Conservation (phyloP, 345 rosid species). For the Aquilaria sinensis region DNA sequence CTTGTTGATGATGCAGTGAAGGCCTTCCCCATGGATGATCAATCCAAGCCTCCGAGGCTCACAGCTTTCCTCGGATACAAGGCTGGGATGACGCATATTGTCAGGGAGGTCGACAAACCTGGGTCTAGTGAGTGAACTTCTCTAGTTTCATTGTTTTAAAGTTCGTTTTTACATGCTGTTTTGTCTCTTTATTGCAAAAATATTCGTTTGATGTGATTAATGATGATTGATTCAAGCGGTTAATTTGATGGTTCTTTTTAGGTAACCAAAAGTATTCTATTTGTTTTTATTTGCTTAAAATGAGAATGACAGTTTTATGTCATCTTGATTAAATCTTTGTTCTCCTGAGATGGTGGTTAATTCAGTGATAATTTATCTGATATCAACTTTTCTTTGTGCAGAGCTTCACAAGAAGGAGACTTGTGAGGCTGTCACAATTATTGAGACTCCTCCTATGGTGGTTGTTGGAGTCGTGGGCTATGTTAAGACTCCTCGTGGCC, state of each 20-base stretch:
- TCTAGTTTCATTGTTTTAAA: too few species aligned
- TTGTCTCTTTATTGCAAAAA: too few species aligned
- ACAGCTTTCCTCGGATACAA: constrained; percentile 86
- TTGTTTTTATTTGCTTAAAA: too few species aligned
- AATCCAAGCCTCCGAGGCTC: constrained; percentile 61
- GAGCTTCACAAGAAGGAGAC: constrained; percentile 97
- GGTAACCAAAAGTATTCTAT: too few species aligned
- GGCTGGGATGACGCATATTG: constrained; percentile 96
- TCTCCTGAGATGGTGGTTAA: too few species aligned
- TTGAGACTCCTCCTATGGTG: constrained; percentile 84
- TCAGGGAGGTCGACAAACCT: constrained; percentile 80
- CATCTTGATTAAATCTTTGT: too few species aligned
- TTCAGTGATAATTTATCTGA: too few species aligned
- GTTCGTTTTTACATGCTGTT: too few species aligned
- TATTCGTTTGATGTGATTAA: too few species aligned
- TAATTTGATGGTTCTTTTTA: too few species aligned
- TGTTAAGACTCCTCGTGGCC: constrained; percentile 70
- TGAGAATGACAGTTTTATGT: too few species aligned
- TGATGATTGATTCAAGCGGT: too few species aligned
- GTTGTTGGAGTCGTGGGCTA: constrained; percentile 84
- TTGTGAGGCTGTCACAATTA: constrained; percentile 75
- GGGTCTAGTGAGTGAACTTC: constrained; percentile 62
- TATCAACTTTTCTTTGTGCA: constrained; percentile 7
- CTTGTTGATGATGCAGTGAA: constrained; percentile 45
- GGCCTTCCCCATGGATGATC: constrained; percentile 89